phyloP scores from a whole-genome alignment of 306 rosid genomes.

The Aeschynomene evenia region DNA sequence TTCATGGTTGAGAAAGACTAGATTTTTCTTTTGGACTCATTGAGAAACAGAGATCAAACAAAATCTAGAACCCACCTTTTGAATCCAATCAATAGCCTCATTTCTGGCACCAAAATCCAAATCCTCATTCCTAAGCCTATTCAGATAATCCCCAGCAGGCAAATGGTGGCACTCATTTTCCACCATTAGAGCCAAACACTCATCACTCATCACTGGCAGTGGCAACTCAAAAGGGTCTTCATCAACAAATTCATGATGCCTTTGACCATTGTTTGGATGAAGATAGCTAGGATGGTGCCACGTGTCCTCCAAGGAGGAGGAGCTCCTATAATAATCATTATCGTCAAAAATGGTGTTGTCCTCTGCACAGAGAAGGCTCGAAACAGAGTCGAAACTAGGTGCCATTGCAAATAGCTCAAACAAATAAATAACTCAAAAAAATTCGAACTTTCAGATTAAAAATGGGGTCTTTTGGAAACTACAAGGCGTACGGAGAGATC shows the following conservation, averaged over 20 bases:
- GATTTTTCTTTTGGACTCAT: background rate
- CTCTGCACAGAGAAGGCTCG: constrained; percentile 79
- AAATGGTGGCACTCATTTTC: constrained; percentile 60
- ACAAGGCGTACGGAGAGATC: constrained; percentile 27
- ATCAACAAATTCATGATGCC: constrained; percentile 13
- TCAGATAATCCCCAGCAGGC: constrained; percentile 58
- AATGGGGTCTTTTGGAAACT: constrained; percentile 23
- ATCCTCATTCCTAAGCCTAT: constrained; percentile 55
- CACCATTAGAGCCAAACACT: constrained; percentile 57
- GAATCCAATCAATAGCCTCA: constrained; percentile 77
- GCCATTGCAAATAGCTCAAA: constrained; percentile 53
- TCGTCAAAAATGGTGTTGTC: constrained; percentile 55
- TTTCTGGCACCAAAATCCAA: constrained; percentile 69
- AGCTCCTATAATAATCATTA: constrained; percentile 40
- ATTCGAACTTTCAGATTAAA: constrained; percentile 12
- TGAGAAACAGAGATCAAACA: constrained; percentile 13
- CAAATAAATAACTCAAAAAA: background rate
- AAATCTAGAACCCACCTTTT: constrained; percentile 51
- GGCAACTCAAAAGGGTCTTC: background rate
- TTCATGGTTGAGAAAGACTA: background rate
- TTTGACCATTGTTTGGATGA: constrained; percentile 35
- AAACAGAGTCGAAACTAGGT: constrained; percentile 69
- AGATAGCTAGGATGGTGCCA: constrained; percentile 36
- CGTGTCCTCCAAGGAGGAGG: constrained; percentile 35
- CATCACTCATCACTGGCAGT: constrained; percentile 57